phyloP scores from a whole-genome alignment of 2,329 filamentous ascomycete species.

The Fusarium piperis region DNA sequence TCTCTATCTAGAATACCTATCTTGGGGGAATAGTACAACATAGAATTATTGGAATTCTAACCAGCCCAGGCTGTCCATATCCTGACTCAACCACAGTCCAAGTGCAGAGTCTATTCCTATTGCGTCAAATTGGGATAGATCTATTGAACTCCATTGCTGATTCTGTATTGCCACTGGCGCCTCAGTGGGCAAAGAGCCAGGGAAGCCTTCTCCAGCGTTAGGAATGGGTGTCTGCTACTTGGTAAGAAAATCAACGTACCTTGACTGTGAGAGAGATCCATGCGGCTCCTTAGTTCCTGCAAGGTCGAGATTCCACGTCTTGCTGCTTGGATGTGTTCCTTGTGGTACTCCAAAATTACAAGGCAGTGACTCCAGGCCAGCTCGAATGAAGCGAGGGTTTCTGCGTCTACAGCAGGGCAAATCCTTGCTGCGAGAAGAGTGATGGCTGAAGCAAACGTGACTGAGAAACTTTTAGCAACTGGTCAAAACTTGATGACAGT shows the following conservation, averaged over 20 bases:
- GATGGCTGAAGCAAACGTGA: neutral
- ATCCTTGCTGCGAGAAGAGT: neutral
- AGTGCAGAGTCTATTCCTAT: neutral
- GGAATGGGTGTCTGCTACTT: neutral
- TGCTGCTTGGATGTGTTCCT: neutral
- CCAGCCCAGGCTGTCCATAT: neutral
- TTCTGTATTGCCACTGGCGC: neutral
- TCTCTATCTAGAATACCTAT: neutral
- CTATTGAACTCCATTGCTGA: neutral
- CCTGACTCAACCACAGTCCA: neutral
- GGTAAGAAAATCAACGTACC: neutral
- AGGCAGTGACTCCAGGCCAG: neutral
- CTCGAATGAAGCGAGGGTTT: neutral
- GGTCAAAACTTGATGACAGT: accelerated
- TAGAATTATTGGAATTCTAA: neutral
- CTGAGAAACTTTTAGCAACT: neutral
- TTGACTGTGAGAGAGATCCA: neutral
- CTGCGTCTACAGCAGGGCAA: neutral
- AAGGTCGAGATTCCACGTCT: neutral
- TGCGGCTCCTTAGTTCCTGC: neutral
- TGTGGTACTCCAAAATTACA: neutral
- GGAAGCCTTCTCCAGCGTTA: neutral
- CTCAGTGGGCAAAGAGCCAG: neutral
- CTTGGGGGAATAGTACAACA: neutral
- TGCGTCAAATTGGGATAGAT: neutral